A percentile compares a stretch with the other conserved stretches of the same genome.
Evolutionary conservation across 2,329 filamentous ascomycete species (phyloP).

Genomic region (Hypoxylon sp.): DNA sequence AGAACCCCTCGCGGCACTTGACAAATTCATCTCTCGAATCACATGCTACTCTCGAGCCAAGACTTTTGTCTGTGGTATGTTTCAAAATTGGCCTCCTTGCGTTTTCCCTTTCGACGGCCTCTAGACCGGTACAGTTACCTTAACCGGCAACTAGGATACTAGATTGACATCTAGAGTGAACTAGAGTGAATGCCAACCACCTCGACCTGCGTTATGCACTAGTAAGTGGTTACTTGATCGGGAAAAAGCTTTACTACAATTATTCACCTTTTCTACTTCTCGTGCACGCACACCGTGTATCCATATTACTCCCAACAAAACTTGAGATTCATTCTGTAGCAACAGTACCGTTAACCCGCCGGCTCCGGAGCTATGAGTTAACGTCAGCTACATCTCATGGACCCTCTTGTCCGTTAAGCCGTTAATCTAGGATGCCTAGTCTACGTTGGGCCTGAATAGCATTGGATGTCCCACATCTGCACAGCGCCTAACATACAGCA

Average conservation of each 20-base stretch:
- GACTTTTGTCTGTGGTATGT: conserved; percentile 32
- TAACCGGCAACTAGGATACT: conserved; percentile 16
- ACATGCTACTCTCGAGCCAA: conserved; percentile 38
- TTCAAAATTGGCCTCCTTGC: conserved; percentile 36
- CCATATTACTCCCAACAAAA: not conserved
- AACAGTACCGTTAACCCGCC: conserved; percentile 29
- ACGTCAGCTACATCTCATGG: conserved; percentile 15
- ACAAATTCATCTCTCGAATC: conserved; percentile 34
- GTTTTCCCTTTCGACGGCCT: conserved; percentile 24
- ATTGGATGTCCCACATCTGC: conserved; percentile 18
- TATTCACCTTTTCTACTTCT: conserved; percentile 14
- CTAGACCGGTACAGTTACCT: conserved; percentile 30
- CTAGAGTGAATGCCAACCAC: not conserved
- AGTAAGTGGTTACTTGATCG: conserved; percentile 12
- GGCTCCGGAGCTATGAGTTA: conserved; percentile 18
- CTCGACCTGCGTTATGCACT: not conserved
- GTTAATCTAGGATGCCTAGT: conserved; percentile 26
- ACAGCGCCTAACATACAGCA: conserved; percentile 27
- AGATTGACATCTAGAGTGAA: not conserved
- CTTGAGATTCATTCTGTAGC: conserved; percentile 16
- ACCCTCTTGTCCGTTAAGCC: conserved; percentile 20
- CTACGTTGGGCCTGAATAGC: conserved; percentile 36
- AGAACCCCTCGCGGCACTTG: conserved; percentile 42
- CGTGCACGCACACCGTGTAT: not conserved
- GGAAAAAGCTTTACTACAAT: conserved; percentile 2